These are phyloP conservation scores for Chaetomidium leptoderma DNA, from an alignment of 495 filamentous ascomycete genomes.

Conservation along the genomic window DNA sequence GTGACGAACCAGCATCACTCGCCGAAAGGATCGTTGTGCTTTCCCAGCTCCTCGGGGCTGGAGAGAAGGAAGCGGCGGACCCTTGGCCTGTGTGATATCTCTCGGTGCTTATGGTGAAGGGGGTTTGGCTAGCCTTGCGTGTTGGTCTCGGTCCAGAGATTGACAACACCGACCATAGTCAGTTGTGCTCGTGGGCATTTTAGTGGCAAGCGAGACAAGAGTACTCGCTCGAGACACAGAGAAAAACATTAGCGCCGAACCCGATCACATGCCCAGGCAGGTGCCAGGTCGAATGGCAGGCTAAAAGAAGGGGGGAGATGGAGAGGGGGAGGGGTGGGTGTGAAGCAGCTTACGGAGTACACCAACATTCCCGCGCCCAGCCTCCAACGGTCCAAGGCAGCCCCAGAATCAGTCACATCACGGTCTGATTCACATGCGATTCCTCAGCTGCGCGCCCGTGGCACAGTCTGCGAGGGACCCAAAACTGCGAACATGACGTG, in stretches of 20 bases:
- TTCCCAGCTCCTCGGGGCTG: slow-evolving; percentile 15
- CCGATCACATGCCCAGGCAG: slow-evolving; percentile 11
- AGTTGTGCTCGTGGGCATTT: too few relatives aligned
- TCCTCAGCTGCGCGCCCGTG: slow-evolving; percentile 7
- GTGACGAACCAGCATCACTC: slow-evolving; percentile 5
- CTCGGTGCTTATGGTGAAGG: neutral
- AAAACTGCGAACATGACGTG: neutral
- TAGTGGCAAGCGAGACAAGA: too few relatives aligned
- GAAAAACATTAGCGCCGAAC: neutral
- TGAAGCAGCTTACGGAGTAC: neutral
- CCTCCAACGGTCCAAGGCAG: too few relatives aligned
- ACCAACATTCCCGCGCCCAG: neutral
- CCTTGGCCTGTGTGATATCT: neutral
- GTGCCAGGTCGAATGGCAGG: neutral
- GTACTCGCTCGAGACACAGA: neutral
- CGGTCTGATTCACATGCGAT: slow-evolving; percentile 11
- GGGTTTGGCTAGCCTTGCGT: neutral
- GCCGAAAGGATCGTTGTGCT: neutral
- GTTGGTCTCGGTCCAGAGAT: neutral
- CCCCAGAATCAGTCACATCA: neutral
- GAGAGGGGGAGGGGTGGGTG: slow-evolving; percentile 3
- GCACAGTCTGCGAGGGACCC: slow-evolving; percentile 7
- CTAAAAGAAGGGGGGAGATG: neutral
- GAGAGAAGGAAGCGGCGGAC: neutral
- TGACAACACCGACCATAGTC: neutral